Percentiles rank a stretch among this genome's conserved stretches.
Evolutionary conservation across 148 eudicot species (phyloP).

Genomic region (Spergularia marina): DNA sequence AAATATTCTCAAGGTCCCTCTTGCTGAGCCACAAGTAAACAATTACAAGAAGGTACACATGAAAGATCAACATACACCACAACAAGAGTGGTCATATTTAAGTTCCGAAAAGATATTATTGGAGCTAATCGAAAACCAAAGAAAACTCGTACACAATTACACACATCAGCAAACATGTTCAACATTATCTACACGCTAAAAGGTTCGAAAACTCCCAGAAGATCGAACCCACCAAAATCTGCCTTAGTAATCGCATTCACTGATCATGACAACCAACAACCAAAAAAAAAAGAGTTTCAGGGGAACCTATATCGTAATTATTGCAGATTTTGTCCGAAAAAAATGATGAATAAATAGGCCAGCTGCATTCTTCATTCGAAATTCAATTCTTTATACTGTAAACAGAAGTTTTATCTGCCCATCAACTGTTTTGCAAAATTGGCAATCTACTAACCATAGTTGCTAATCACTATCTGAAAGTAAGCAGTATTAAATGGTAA

Average conservation of each 20-base stretch:
- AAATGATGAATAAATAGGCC: neutral
- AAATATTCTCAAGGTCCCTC: conserved; percentile 32
- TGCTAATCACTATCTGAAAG: conserved; percentile 9
- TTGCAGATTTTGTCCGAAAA: neutral
- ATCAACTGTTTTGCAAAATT: conserved; percentile 15
- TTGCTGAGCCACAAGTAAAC: conserved; percentile 26
- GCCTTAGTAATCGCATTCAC: neutral
- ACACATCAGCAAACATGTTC: neutral
- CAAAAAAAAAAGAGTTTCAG: neutral
- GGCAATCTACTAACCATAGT: neutral
- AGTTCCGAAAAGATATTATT: conserved; percentile 2
- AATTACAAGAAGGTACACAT: conserved; percentile 24
- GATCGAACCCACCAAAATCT: conserved; percentile 23
- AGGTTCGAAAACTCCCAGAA: conserved; percentile 1
- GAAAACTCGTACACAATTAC: neutral
- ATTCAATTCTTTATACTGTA: conserved; percentile 11
- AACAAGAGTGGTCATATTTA: conserved; percentile 27
- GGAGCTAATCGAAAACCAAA: neutral
- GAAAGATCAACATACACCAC: conserved; percentile 28
- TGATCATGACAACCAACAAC: conserved; percentile 2
- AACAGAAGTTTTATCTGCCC: conserved; percentile 6
- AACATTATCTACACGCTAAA: neutral
- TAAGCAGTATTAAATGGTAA: conserved; percentile 2
- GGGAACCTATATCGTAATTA: neutral
- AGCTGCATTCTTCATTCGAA: conserved; percentile 1